Evolutionary conservation across 768 basidiomycete species (phyloP), one percentile per base, ranked within the genome.

Genomic region (Psilocybe sp.): DNA sequence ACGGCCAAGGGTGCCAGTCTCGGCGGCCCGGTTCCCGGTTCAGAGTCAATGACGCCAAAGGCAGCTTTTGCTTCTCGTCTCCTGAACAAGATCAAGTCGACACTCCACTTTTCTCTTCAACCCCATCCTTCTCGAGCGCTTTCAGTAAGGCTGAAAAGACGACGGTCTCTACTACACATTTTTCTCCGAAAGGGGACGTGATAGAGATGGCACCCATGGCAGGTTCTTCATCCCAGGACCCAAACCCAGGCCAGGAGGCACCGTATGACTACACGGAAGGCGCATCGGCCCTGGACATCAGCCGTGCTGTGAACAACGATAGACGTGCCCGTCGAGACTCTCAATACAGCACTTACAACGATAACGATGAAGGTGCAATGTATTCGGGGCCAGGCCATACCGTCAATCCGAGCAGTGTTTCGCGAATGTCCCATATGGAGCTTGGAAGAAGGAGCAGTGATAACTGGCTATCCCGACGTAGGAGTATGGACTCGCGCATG

Each of bases 241-340:
- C 52, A 52, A 49, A 52, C 31, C 52, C 49, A 19, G 39, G 57
- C 15, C 23, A 28, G 23, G 23, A 28, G 23, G 23, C 23, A 28
- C 23, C 23, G 23, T 60, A 78, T 49, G 92, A 94, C 70, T 94
- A 94, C 64, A 92, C 92, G 1, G 92, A 94, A 58, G 91, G 90
- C 36, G 92, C 92, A 32, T 85, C 88, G 10, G 74, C 82, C 6
- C 71, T 82, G 28, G 92, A 92, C 52, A 91, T 95, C 39, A 67
- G 79, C 50, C 66, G 73, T 54, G 90, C 79, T 14, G 57, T 86
- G n/a, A 69, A 69, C 33, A 78, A 74, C 54, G 72, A 59, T 45
- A 73, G 75, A 38, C 76, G 69, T 31, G 67, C 79, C n/a, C 76
- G 87, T 37, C 78, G 83, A 15, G 81, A 88, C 59, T 91, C 91